Evolutionary conservation across 345 rosid species (phyloP), one percentile per base, ranked within the genome.

Genomic region (Clarkia xantiana): DNA sequence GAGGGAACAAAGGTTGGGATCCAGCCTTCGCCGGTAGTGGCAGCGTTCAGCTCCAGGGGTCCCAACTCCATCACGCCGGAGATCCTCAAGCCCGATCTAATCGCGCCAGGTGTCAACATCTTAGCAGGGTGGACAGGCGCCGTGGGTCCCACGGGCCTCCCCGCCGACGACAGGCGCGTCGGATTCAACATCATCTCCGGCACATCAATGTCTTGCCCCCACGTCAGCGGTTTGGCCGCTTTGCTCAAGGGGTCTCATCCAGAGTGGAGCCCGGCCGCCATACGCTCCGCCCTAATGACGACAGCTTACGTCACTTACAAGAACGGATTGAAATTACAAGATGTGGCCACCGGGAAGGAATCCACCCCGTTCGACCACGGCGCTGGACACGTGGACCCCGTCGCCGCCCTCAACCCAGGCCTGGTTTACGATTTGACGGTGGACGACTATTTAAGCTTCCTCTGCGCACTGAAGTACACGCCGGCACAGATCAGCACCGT

Each of bases 181-280:
- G 71, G 51, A 10, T 87, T 77, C 54, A 87, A 79, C 66, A 79
- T 81, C 14, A 63, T 84, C 45, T 88, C 88, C 0, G 96, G 96
- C 11, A 88, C 94, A 7, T 84, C 94, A 1, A 84, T 88, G 97
- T 85, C 97, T 2, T 89, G 97, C 67, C 97, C 97, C 0, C 97
- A 89, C 60, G 85, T 85, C 0, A 80, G 95, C 46, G 95, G 97
- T 40, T 69, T 85, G 10, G 97, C 90, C 0, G 97, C 80, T 1
- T 63, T 85, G 63, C 69, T 89, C 40, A 89, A 89, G 56, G 63
- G 67, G 3, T 80, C 63, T 42, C 95, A 77, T 36, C 81, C 87
- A 0, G 85, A 82, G 0, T 88, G 97, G 97, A 84, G 86, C 45
- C 93, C 97, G 0, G 89, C 97, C 16, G 94, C 86, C 2, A 70